Percentiles rank a stretch among this genome's conserved stretches.
phyloP scores from a whole-genome alignment of 352 stramenopile species.

The Globisporangium acanthophoron region DNA sequence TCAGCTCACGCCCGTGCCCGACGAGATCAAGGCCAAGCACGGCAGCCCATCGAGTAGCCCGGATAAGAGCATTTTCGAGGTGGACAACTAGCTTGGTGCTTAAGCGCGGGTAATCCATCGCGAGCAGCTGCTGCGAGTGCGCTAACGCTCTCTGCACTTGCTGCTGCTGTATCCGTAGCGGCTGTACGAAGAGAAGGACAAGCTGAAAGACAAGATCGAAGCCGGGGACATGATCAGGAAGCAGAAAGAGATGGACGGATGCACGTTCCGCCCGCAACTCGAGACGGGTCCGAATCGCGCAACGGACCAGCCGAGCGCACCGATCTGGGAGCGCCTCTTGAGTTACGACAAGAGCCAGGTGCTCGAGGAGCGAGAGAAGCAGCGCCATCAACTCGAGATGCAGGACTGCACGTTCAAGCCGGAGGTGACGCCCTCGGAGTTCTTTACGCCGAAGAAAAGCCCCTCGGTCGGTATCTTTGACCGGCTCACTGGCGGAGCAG shows the following conservation, averaged over 20 bases:
- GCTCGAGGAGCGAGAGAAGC: slow-evolving; percentile 69
- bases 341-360: slow-evolving; percentile 79
- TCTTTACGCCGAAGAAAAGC: slow-evolving; percentile 29
- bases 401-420: slow-evolving; percentile 81
- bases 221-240: slow-evolving; percentile 56
- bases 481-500: slow-evolving; percentile 24
- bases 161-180: slow-evolving; percentile 28
- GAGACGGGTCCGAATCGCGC: slow-evolving; percentile 23
- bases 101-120: slow-evolving; percentile 9
- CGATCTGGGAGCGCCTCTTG: slow-evolving; percentile 70
- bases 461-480: slow-evolving; percentile 41
- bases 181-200: slow-evolving; percentile 75
- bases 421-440: slow-evolving; percentile 54
- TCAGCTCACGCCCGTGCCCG: slow-evolving; percentile 42
- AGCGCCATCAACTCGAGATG: slow-evolving; percentile 66
- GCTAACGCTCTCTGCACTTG: slow-evolving; percentile 8
- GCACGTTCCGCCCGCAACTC: slow-evolving; percentile 74
- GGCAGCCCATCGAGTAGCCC: slow-evolving; percentile 47
- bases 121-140: slow-evolving; percentile 3
- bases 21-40: slow-evolving; percentile 56
- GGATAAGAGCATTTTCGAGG: slow-evolving; percentile 76
- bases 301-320: slow-evolving; percentile 30
- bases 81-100: slow-evolving; percentile 16
- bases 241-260: slow-evolving; percentile 76
- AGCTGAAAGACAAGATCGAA: slow-evolving; percentile 74